Base-by-base conservation (phyloP, 2,329 filamentous ascomycete genomes). In the Grosmannia clavigera region DNA sequence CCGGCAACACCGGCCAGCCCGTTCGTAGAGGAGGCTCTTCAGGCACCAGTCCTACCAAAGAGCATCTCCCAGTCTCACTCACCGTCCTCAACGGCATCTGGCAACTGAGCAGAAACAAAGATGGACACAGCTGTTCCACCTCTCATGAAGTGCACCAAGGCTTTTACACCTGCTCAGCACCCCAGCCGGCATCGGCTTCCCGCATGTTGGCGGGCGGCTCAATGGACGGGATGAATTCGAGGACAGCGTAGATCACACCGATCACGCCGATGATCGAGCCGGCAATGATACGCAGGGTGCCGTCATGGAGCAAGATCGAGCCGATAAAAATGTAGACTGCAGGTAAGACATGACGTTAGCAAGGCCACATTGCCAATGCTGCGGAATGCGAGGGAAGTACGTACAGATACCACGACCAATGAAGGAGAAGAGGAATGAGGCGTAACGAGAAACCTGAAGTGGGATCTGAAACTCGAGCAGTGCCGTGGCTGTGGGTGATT, bases 371-470 rank as follows among this genome's bases (percentile, higher is more conserved):
- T 22, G 33, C 31, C 38, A 16, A 40, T 2, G 38, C 35, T 14
- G 38, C 5, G 38, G 38, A 22, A 46, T 27, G 46, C 25, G n/a
- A n/a, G 16, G 50, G 16, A 52, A 27, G 10, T 43, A 55, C 90
- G 76, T 84, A 96, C 92, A 97, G 72, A 90, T 80, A 75, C 94
- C 94, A 71, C 94, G 91, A 63, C 94, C 94, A 67, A 97, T 77
- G 81, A 99, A 97, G 61, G 90, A 95, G 80, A 97, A 97, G 75
- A 97, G 86, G 80, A 99, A 99, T 12, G 90, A 95, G 59, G 91
- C 92, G 78, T 97, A 96, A 76, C 90, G 87, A 61, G 91, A 87
- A 59, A 96, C 81, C 72, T 96, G 92, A 62, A 92, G 90, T 57
- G 94, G 92, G 67, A 96, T 92, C 75, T 96, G 88, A 78, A 97